Evolutionary conservation across 768 basidiomycete species (phyloP).

Genomic region (Galerina sulciceps): DNA sequence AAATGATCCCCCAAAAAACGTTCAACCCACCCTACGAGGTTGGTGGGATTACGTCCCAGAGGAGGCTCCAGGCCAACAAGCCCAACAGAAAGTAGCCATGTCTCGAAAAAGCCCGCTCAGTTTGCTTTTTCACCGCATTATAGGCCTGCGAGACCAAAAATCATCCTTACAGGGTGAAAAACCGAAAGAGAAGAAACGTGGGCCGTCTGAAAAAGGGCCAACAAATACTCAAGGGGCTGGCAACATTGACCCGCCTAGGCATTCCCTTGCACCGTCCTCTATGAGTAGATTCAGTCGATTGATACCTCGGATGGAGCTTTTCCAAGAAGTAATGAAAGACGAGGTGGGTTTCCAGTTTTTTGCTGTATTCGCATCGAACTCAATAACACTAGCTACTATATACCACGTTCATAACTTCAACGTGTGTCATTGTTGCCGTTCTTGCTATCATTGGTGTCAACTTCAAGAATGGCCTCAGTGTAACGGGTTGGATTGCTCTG

Average conservation of each 20-base stretch:
- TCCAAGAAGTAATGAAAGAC: conserved; percentile 61
- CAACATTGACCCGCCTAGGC: conserved; percentile 1
- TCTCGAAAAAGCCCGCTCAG: neutral
- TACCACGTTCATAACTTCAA: conserved; percentile 54
- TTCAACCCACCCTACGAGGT: conserved; percentile 36
- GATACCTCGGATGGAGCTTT: conserved; percentile 56
- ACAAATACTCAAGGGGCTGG: conserved; percentile 1
- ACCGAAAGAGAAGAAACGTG: neutral
- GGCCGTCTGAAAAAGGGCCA: neutral
- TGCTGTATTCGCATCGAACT: neutral
- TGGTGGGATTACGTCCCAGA: conserved; percentile 63
- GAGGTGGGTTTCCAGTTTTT: conserved; percentile 47
- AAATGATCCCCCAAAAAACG: conserved; percentile 23
- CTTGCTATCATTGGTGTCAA: conserved; percentile 55
- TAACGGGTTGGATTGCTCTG: conserved; percentile 55
- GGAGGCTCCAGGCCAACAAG: neutral
- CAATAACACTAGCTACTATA: conserved; percentile 48
- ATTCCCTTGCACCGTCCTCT: conserved; percentile 26
- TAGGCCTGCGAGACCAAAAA: neutral
- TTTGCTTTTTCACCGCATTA: conserved; percentile 5
- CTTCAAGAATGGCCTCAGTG: conserved; percentile 45
- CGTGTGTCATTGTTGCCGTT: conserved; percentile 51
- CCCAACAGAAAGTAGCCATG: neutral
- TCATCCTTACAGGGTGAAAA: neutral
- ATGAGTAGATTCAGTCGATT: conserved; percentile 50